Conservation (phyloP, 495 filamentous ascomycete genomes). For the Venustampulla echinocandica region DNA sequence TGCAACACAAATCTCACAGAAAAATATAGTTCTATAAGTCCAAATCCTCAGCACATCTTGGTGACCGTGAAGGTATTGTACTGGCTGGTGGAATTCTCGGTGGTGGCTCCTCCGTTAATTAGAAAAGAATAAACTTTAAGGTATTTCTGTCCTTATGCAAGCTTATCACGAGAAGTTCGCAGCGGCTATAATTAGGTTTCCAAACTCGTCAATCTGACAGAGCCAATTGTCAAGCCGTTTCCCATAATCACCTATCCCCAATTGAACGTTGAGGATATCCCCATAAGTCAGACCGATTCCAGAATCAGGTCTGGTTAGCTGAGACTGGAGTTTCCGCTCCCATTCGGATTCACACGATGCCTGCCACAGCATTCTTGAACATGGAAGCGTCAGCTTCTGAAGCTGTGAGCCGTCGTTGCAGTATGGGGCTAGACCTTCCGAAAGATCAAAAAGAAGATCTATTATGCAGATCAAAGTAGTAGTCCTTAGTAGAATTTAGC, state of each 20-base stretch:
- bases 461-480: slow-evolving; percentile 6
- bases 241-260: neutral
- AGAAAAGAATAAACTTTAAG: too few relatives aligned
- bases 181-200: slow-evolving; percentile 6
- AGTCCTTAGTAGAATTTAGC: slow-evolving; percentile 1
- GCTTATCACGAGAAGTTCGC: slow-evolving; percentile 2
- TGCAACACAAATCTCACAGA: too few relatives aligned
- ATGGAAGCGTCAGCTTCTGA: neutral
- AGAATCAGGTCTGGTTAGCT: neutral
- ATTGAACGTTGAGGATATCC: slow-evolving; percentile 1
- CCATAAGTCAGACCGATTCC: neutral
- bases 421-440: neutral
- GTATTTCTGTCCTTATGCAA: neutral
- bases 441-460: slow-evolving; percentile 6
- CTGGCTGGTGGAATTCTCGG: too few relatives aligned
- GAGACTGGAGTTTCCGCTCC: slow-evolving; percentile 1
- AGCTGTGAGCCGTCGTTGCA: neutral
- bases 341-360: slow-evolving; percentile 5
- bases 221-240: slow-evolving; percentile 5
- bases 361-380: slow-evolving; percentile 3
- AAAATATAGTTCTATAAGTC: too few relatives aligned
- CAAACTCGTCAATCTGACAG: slow-evolving; percentile 9
- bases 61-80: too few relatives aligned
- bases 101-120: too few relatives aligned
- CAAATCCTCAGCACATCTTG: too few relatives aligned